phyloP scores from a whole-genome alignment of 306 rosid genomes.

The Amphicarpaea edgeworthii region DNA sequence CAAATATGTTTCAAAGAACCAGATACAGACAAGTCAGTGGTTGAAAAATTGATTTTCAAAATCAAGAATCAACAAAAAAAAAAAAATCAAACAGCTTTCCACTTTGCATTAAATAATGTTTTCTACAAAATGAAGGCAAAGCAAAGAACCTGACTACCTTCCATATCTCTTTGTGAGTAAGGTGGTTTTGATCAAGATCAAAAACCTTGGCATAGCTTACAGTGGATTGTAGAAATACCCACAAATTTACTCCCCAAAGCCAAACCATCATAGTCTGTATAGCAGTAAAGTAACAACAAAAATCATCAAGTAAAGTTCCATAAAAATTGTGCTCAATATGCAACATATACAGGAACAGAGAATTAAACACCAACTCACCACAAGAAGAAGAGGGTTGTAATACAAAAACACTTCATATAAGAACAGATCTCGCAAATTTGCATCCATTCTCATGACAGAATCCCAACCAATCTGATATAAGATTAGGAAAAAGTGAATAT shows the following conservation, averaged over 20 bases:
- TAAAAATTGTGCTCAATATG: not conserved
- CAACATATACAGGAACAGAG: conserved; percentile 15
- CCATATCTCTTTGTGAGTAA: conserved; percentile 93
- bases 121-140: conserved; percentile 34
- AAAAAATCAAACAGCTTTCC: conserved; percentile 22
- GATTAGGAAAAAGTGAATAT: conserved; percentile 34
- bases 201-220: conserved; percentile 82
- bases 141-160: conserved; percentile 68
- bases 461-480: conserved; percentile 89
- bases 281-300: conserved; percentile 41
- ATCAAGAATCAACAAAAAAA: conserved; percentile 15
- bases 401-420: conserved; percentile 94
- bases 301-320: conserved; percentile 30
- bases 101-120: conserved; percentile 31
- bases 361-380: conserved; percentile 64
- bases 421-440: conserved; percentile 81
- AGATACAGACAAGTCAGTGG: not conserved
- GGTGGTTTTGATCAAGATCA: conserved; percentile 91
- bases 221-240: conserved; percentile 80
- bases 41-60: conserved; percentile 35
- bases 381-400: conserved; percentile 93
- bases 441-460: conserved; percentile 99
- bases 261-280: conserved; percentile 94
- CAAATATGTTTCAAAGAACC: conserved; percentile 11
- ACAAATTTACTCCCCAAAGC: conserved; percentile 97